These are phyloP conservation scores for Globisporangium iwayamae DNA, from an alignment of 352 stramenopile genomes.

Conservation along the genomic window DNA sequence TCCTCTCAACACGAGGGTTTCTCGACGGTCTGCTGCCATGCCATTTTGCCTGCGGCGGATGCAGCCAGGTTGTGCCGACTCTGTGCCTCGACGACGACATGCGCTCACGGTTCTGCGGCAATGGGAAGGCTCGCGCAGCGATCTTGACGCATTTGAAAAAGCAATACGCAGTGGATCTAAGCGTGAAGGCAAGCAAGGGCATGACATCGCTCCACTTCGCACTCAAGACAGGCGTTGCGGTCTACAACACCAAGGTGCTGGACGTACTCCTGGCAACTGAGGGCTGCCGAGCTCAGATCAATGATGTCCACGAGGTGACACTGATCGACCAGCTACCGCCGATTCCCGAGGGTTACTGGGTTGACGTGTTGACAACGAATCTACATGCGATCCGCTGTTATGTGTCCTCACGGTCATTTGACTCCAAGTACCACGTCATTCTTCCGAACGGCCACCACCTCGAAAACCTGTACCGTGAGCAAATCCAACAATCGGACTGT, in stretches of 20 bases:
- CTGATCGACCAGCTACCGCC: conserved; percentile 40
- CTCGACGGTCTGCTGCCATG: conserved; percentile 43
- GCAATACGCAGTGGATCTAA: conserved; percentile 36
- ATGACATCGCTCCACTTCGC: conserved; percentile 49
- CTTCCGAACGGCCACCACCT: conserved; percentile 44
- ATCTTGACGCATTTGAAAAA: conserved; percentile 38
- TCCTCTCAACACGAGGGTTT: conserved; percentile 30
- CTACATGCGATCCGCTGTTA: conserved; percentile 29
- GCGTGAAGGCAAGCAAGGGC: conserved; percentile 20
- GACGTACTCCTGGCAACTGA: conserved; percentile 35
- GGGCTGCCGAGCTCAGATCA: conserved; percentile 17
- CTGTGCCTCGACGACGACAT: conserved; percentile 56
- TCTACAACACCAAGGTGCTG: conserved; percentile 46
- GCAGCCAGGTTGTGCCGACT: conserved; percentile 26
- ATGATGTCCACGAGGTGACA: conserved; percentile 56
- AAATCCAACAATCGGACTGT: conserved; percentile 22
- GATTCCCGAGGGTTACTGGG: conserved; percentile 28
- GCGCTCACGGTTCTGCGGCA: conserved; percentile 29
- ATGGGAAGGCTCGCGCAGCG: conserved; percentile 31
- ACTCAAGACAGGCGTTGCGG: conserved; percentile 43
- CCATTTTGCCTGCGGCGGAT: conserved; percentile 62
- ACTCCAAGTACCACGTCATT: conserved; percentile 57
- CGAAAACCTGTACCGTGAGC: conserved; percentile 29
- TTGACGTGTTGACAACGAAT: conserved; percentile 21
- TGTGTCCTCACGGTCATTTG: conserved; percentile 40